Evolutionary conservation across 768 basidiomycete genomes (phyloP), one percentile per base, ranked within the genome.

Genomic region (Pholiota conissans): DNA sequence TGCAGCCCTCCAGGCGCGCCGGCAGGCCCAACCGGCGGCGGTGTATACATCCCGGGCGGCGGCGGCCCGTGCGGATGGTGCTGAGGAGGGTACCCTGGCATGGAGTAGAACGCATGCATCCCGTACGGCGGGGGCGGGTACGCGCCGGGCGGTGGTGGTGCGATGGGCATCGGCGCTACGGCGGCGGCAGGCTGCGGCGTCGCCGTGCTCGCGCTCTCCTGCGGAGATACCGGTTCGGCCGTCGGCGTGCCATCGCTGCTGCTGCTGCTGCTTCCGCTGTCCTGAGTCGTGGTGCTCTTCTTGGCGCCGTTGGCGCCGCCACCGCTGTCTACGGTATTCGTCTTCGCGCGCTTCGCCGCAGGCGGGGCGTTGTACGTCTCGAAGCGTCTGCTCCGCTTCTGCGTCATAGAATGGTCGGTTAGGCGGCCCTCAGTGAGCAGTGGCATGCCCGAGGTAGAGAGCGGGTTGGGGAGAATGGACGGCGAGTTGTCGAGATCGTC

Each of bases 401-500:
- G 72, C 22, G 59, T 35, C 18, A 61, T 64, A 64, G 29, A 81
- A 9, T 7, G 18, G 42, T 45, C 81, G 1, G 76, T 59, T 24
- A 76, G 57, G 48, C 77, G 78, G 27, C 74, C 74, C 37, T 82
- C 81, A 1, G 76, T 77, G 37, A 83, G 76, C 35, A 84, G 80
- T 11, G 82, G 81, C 26, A 79, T 69, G 26, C 22, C 22, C 18
- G 42, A 45, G 18, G n/a, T n/a, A n/a, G 80, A 79, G 24, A 82
- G 62, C 0, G 79, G 78, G 0, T 78, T 73, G 6, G 78, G 60
- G 45, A 79, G 61, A 47, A 78, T 60, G 6, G 74, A 67, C 0
- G 78, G 74, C 5, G 81, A 74, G 0, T 72, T 63, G 40, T 85
- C 84, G 26, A 81, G 72, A 50, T 92, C 91, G 69, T 92, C 90